Percentiles rank a stretch among this genome's conserved stretches.
phyloP scores from a whole-genome alignment of 163 green algal species.

The Trebouxiophyceae sp. region DNA sequence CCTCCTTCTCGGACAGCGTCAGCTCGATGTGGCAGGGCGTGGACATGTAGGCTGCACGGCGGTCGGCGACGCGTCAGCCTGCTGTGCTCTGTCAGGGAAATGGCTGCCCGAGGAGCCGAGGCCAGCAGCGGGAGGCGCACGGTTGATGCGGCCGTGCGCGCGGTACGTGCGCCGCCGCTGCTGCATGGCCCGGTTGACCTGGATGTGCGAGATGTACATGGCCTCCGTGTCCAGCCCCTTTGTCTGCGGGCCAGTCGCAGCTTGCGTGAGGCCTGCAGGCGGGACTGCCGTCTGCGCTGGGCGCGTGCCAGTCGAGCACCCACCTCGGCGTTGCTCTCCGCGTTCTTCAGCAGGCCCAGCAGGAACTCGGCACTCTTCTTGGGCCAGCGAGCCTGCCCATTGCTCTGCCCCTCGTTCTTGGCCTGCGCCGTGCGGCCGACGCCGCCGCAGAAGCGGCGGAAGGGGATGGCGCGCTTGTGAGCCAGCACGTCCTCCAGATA shows the following conservation, averaged over 20 bases:
- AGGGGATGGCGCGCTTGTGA: conserved; percentile 90
- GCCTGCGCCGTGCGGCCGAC: conserved; percentile 91
- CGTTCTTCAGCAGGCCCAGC: conserved; percentile 95
- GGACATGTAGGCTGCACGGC: conserved; percentile 90
- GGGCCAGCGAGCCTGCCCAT: conserved; percentile 94
- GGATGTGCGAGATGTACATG: conserved; percentile 90
- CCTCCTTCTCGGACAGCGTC: conserved; percentile 81
- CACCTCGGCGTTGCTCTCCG: conserved; percentile 97
- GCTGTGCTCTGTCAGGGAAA: no score
- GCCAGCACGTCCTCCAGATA: conserved; percentile 95
- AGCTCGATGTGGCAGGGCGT: conserved; percentile 94
- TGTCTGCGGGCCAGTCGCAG: no score
- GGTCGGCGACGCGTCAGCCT: no score
- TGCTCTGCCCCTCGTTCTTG: conserved; percentile 91
- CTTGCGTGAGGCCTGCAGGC: no score
- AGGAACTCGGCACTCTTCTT: conserved; percentile 94
- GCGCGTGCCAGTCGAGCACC: not conserved
- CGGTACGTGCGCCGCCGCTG: conserved; percentile 96
- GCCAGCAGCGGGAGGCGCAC: conserved; percentile 34
- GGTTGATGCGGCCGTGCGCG: conserved; percentile 98
- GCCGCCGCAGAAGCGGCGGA: conserved; percentile 87
- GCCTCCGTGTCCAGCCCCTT: conserved; percentile 96
- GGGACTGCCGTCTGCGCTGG: no score
- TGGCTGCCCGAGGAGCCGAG: no score
- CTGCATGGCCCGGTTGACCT: conserved; percentile 95